A percentile compares a stretch with the other conserved stretches of the same genome.
phyloP scores from a whole-genome alignment of 768 basidiomycete genomes.

The Lentinus brumalis region DNA sequence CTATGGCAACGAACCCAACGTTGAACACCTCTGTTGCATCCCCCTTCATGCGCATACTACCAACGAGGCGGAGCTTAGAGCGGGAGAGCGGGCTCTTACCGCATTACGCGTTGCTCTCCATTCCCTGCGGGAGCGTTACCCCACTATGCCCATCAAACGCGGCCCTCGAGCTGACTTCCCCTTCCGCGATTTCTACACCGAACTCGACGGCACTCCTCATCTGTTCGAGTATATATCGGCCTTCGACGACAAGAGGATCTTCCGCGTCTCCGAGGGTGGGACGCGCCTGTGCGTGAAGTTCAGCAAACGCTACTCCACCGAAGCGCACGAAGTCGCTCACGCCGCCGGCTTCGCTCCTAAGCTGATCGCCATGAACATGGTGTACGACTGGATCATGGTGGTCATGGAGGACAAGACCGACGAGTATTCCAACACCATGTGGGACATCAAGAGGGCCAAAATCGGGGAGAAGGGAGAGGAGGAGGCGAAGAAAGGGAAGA shows the following conservation, averaged over 20 bases:
- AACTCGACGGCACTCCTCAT: background rate
- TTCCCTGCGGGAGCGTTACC: background rate
- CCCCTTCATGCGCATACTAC: background rate
- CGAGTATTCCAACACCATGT: background rate
- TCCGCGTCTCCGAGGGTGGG: background rate
- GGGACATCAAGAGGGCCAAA: background rate
- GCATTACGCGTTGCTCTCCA: constrained; percentile 1
- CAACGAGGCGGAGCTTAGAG: background rate
- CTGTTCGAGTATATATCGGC: background rate
- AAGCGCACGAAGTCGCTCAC: background rate
- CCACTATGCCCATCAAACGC: background rate
- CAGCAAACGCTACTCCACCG: constrained; percentile 1
- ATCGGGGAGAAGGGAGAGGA: background rate
- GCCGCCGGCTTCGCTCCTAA: background rate
- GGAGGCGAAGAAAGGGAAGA: no score
- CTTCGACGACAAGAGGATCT: constrained; percentile 1
- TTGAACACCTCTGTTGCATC: constrained; percentile 3
- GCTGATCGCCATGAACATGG: background rate
- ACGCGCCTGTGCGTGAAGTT: constrained; percentile 3
- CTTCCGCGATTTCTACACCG: constrained; percentile 4
- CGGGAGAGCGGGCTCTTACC: background rate
- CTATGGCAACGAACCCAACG: background rate
- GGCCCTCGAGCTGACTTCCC: background rate
- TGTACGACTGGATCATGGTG: constrained; percentile 6
- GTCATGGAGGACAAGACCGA: constrained; percentile 5